phyloP scores from a whole-genome alignment of 371 early-diverging fungal species.

The Haplosporangium sp. region DNA sequence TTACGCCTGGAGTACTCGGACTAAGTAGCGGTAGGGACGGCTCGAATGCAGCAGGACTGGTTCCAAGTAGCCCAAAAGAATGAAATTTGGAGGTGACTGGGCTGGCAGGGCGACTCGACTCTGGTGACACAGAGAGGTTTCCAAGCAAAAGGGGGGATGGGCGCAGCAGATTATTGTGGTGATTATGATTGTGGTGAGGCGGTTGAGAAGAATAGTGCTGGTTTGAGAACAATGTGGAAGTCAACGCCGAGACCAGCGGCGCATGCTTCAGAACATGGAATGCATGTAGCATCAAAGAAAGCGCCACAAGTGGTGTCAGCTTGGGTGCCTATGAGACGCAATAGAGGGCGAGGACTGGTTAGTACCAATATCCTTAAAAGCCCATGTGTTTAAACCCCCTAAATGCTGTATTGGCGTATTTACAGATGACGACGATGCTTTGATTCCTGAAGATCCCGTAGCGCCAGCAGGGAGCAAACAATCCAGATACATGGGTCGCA shows the following conservation, averaged over 20 bases:
- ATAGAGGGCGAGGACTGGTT: no score
- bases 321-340: conserved; percentile 19
- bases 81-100: conserved; percentile 52
- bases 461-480: conserved; percentile 24
- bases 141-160: conserved; percentile 32
- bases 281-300: conserved; percentile 54
- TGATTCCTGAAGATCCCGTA: conserved; percentile 1
- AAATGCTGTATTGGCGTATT: background rate
- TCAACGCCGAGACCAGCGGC: conserved; percentile 48
- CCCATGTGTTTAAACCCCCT: no score
- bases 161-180: conserved; percentile 9
- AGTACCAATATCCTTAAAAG: no score
- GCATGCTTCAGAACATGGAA: conserved; percentile 55
- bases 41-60: conserved; percentile 33
- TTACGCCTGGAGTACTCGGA: conserved; percentile 2
- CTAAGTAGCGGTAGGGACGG: conserved; percentile 8
- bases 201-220: conserved; percentile 18
- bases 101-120: conserved; percentile 46
- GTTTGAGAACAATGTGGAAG: conserved; percentile 53
- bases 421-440: conserved; percentile 3
- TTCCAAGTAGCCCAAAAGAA: conserved; percentile 41
- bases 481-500: conserved; percentile 55
- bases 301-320: conserved; percentile 41
- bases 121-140: conserved; percentile 23
- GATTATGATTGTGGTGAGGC: conserved; percentile 5